Evolutionary conservation across 164 flowering plant species (phyloP), one percentile per base, ranked within the genome.

Genomic region (Macadamia integrifolia): DNA sequence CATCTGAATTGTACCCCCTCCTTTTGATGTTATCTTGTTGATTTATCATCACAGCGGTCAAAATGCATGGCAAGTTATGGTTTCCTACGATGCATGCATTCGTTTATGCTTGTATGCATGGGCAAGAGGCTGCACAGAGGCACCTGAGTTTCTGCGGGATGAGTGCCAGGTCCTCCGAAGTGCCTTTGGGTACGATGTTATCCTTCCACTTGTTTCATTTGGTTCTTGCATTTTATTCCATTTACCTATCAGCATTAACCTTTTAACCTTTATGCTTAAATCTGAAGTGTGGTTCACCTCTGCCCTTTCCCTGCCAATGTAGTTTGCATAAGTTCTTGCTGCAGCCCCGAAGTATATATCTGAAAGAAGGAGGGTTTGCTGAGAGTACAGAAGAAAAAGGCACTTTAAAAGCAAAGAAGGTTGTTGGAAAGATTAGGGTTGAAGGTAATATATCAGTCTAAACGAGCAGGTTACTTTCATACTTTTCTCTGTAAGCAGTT

Each of bases 31-130:
- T 50, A 42, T 9, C 42, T 56, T 53, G 44, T 66, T 13, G n/a
- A 60, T 66, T 40, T 56, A 43, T 9, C n/a, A 55, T 23, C 58
- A 60, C 83, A 92, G 95, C 74, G 85, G 84, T 62, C 98, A 93
- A 81, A 80, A 77, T 82, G 92, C 93, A 60, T 93, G 93, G 91
- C 91, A 90, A 82, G 80, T 85, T 29, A 72, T 93, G 44, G 67
- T 90, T 61, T 88, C 98, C 69, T 91, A 93, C 79, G 98, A 93
- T 80, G 98, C 97, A 66, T 89, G 97, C 68, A 77, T 89, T 52
- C 93, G 95, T 9, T 72, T 93, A 56, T 93, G 98, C 72, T 78
- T 93, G 44, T 70, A 87, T 78, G 86, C 95, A 59, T 90, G 95
- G 93, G 90, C 88, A 48, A 80, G 83, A 80, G 93, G 90, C 60